These are phyloP conservation scores for Rhodosorus marinus DNA, from an alignment of 23 red algal species.

Conservation along the genomic window DNA sequence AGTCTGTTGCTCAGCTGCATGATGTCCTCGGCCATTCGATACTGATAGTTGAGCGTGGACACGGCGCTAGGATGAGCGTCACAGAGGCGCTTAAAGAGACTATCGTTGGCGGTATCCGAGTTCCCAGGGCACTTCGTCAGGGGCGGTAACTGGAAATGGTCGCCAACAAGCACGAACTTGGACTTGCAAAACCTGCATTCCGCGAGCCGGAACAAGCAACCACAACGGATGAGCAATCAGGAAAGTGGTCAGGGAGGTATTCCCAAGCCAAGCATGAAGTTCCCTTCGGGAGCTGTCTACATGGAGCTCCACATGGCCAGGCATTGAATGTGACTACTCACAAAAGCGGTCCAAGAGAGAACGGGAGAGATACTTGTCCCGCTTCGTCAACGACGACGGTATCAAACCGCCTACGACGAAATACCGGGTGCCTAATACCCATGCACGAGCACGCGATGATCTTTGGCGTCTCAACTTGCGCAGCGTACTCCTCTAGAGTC, in stretches of 20 bases:
- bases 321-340: too few relatives aligned
- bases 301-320: too few relatives aligned
- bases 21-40: constrained; percentile 82
- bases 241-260: too few relatives aligned
- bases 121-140: constrained; percentile 7
- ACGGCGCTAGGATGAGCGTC: constrained; percentile 38
- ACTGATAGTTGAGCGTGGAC: constrained; percentile 32
- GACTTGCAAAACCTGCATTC: constrained; percentile 5
- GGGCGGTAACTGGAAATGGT: constrained; percentile 78
- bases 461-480: neutral
- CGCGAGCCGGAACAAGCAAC: too few relatives aligned
- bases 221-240: too few relatives aligned
- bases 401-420: constrained; percentile 16
- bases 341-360: constrained; percentile 11
- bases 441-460: constrained; percentile 18
- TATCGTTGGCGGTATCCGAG: neutral
- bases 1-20: constrained; percentile 63
- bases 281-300: too few relatives aligned
- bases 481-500: constrained; percentile 1
- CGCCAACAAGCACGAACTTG: constrained; percentile 75
- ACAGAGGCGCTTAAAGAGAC: constrained; percentile 55
- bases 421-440: constrained; percentile 10
- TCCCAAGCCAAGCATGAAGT: too few relatives aligned
- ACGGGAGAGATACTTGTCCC: constrained; percentile 12
- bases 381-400: constrained; percentile 22